These are phyloP conservation scores for Cutaneotrichosporon sp. DNA, from an alignment of 1,284 basidiomycete species.

Conservation along the genomic window DNA sequence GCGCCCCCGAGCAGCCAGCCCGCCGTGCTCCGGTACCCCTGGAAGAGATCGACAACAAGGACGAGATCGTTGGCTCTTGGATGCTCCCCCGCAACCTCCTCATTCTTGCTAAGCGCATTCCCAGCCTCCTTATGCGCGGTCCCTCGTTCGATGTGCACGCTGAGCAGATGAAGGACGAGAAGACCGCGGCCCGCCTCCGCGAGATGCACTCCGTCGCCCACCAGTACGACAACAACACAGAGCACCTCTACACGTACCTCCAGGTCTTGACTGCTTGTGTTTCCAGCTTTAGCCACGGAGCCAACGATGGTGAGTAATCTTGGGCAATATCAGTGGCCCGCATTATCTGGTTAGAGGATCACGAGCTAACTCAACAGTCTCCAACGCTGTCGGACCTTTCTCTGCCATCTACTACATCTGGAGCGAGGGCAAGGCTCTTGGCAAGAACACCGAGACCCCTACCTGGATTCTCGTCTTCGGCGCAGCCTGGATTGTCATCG, in stretches of 20 bases:
- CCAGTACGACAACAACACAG: constrained; percentile 52
- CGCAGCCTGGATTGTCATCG: constrained; percentile 48
- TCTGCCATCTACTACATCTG: constrained; percentile 20
- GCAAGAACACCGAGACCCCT: constrained; percentile 42
- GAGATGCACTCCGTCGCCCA: constrained; percentile 43
- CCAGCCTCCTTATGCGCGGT: constrained; percentile 30
- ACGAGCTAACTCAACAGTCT: too few relatives aligned
- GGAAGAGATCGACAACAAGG: constrained; percentile 9
- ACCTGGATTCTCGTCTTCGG: constrained; percentile 51
- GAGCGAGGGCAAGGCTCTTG: constrained; percentile 32
- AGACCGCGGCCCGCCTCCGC: constrained; percentile 4
- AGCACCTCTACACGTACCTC: constrained; percentile 53
- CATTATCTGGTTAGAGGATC: too few relatives aligned
- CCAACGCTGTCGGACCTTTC: constrained; percentile 46
- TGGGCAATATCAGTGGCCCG: too few relatives aligned
- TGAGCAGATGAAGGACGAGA: constrained; percentile 21
- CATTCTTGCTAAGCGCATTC: constrained; percentile 37
- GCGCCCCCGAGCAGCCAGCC: constrained; percentile 3
- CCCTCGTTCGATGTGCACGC: constrained; percentile 44
- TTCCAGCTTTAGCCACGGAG: constrained; percentile 52
- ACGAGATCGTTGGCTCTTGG: constrained; percentile 33
- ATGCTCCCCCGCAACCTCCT: constrained; percentile 46
- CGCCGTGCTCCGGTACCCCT: constrained; percentile 6
- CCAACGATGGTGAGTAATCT: too few relatives aligned
- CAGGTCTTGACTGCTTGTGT: constrained; percentile 53